Evolutionary conservation across 208 protist species (phyloP), one percentile per base, ranked within the genome.

Genomic region (Herpetomonas tarakana): DNA sequence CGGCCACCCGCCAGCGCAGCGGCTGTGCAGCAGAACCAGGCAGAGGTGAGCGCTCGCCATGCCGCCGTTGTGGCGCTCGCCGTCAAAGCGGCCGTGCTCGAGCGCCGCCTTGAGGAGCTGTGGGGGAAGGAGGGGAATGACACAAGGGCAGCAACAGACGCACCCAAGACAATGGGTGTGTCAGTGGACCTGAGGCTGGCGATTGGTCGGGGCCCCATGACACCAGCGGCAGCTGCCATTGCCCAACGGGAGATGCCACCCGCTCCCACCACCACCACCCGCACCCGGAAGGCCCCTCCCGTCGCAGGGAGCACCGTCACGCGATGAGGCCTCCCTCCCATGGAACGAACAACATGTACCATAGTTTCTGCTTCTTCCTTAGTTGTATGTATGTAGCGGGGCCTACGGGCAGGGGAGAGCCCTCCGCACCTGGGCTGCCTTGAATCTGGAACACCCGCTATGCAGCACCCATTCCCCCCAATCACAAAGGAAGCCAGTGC

Each of bases 171-270:
- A 3, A 2, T 58, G 29, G 19, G 30, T 24, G 24, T 66, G 26
- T 11, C 53, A 29, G 50, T 77, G 7, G 65, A 79, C 49, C 56
- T 60, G 25, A 68, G 65, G 24, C 61, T 87, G 25, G 58, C 58
- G n/a, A 35, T 87, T n/a, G 80, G 80, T 0, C 63, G 80, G 16
- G 80, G 80, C 22, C 35, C 68, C 3, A 38, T 59, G 39, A 68
- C 70, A 21, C 72, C 63, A 2, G n/a, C 39, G 44, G 35, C 27
- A 6, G 41, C 49, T 12, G 69, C 57, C 14, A 73, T 77, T 28
- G 62, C 56, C 3, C 60, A 65, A 25, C 41, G 74, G 25, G 57
- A 78, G 25, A 59, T 59, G 31, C 38, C 58, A 56, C 53, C 59
- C 38, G 9, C 58, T 44, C 50, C 49, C 49, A 1, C 49, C 19